Base-by-base conservation (phyloP, 805 yeast species). In the Naumovozyma baii region DNA sequence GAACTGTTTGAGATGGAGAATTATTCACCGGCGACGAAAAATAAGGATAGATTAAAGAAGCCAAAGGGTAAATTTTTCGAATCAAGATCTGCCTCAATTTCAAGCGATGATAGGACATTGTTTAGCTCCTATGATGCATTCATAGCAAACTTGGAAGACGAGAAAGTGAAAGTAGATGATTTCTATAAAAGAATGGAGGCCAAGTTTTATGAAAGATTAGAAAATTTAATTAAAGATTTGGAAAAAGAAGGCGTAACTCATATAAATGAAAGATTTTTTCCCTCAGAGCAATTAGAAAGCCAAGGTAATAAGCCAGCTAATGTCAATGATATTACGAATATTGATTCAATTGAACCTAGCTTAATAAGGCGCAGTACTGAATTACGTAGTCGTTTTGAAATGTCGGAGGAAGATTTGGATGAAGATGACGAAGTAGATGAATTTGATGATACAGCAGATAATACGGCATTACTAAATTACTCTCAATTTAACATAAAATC, bases 391-490 rank as follows among this genome's bases (percentile, higher is more conserved):
- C 34, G 33, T 18, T 30, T 22, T 31, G 39, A 36, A 4, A 38
- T 36, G 4, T 36, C 39, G 3, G 51, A 45, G n/a, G 47, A 45
- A 15, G 46, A 44, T 4, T 42, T 64, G 9, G 68, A 59, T 3
- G 69, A 60, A 5, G 63, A 57, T 16, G 68, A 62, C 14, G 60
- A 60, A 9, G 64, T 63, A 8, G 67, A 63, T 9, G 66, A 62
- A 4, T 67, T 60, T 33, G 65, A 63, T 14, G 63, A 52, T 25
- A 45, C 57, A 5, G 54, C 50, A n/a, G 64, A 62, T 20, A 67
- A 72, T 43, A 66, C 78, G 14, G 77, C 79, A 0, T 60, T 76
- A 36, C 56, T 76, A 38, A 62, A 63, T 39, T 74, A 70, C 39
- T 60, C 66, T 8, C 76, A 75, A 50, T 65, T 75, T 42, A 68